Percentiles rank a stretch among this genome's conserved stretches.
Evolutionary conservation across 495 filamentous ascomycete species (phyloP).

Genomic region (Cercophora newfieldiana): DNA sequence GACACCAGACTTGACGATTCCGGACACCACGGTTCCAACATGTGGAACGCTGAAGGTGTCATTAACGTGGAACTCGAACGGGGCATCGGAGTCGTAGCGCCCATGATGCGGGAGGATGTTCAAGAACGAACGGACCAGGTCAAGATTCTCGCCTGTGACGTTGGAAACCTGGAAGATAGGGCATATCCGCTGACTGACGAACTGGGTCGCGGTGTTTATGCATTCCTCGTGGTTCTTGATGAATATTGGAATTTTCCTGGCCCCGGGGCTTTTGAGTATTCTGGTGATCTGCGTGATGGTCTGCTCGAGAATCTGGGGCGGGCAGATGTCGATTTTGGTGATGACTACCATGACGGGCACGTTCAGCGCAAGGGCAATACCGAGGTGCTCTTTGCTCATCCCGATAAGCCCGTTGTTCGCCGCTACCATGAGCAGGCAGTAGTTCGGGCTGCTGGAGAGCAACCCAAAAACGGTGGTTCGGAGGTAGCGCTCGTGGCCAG

Average conservation of each 20-base stretch:
- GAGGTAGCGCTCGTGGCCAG: conserved; percentile 92
- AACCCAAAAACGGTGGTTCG: conserved; percentile 96
- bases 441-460: conserved; percentile 92
- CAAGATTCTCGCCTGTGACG: conserved; percentile 85
- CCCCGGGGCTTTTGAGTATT: conserved; percentile 91
- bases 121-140: conserved; percentile 80
- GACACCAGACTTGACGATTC: conserved; percentile 84
- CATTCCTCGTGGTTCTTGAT: conserved; percentile 89
- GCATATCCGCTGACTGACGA: conserved; percentile 92
- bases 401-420: conserved; percentile 97
- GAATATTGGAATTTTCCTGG: conserved; percentile 96
- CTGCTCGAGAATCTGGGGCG: conserved; percentile 90
- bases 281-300: conserved; percentile 89
- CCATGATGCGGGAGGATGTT: conserved; percentile 96
- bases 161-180: conserved; percentile 98
- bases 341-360: conserved; percentile 98
- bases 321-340: conserved; percentile 98
- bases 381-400: conserved; percentile 97
- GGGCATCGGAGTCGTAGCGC: conserved; percentile 81
- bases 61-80: conserved; percentile 95
- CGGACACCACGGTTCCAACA: conserved; percentile 93
- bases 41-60: conserved; percentile 99
- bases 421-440: conserved; percentile 97
- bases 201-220: conserved; percentile 93
- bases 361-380: conserved; percentile 91